phyloP scores from a whole-genome alignment of 768 basidiomycete species.

The Boletus bicolor region DNA sequence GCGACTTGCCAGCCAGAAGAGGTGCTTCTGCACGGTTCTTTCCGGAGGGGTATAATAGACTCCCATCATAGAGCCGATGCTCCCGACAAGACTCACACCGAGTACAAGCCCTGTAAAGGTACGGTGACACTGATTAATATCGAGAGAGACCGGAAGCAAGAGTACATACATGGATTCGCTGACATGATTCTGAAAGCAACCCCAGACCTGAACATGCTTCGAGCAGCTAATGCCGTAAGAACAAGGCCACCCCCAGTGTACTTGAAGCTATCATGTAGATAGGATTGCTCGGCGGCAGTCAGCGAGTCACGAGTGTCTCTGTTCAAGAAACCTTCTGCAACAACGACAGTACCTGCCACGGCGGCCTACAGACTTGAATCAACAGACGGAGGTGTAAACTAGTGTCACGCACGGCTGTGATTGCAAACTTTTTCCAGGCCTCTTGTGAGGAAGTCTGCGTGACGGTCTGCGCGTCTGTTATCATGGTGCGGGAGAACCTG shows the following conservation, averaged over 20 bases:
- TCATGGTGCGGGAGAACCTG: conserved; percentile 43
- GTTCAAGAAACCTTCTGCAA: conserved; percentile 65
- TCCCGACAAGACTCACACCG: conserved; percentile 73
- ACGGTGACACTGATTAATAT: neutral
- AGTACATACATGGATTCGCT: conserved; percentile 69
- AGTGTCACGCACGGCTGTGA: conserved; percentile 47
- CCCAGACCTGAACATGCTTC: conserved; percentile 70
- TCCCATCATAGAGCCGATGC: conserved; percentile 85
- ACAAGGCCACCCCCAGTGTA: conserved; percentile 80
- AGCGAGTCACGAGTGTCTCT: conserved; percentile 74
- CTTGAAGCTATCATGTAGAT: conserved; percentile 75
- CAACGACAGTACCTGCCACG: conserved; percentile 67
- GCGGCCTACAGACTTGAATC: conserved; percentile 46
- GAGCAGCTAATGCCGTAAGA: conserved; percentile 75
- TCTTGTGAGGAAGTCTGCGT: conserved; percentile 39
- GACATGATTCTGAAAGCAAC: conserved; percentile 72
- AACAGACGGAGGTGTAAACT: neutral
- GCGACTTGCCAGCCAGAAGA: conserved; percentile 69
- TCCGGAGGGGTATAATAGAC: conserved; percentile 77
- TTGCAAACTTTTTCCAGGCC: conserved; percentile 47
- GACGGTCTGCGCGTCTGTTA: conserved; percentile 43
- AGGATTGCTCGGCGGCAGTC: conserved; percentile 56
- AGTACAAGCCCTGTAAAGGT: conserved; percentile 64
- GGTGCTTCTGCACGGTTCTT: conserved; percentile 70
- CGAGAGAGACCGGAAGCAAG: neutral